Base-by-base conservation (phyloP, 1,139 yeast species). In the Blastobotrys capitulatus region DNA sequence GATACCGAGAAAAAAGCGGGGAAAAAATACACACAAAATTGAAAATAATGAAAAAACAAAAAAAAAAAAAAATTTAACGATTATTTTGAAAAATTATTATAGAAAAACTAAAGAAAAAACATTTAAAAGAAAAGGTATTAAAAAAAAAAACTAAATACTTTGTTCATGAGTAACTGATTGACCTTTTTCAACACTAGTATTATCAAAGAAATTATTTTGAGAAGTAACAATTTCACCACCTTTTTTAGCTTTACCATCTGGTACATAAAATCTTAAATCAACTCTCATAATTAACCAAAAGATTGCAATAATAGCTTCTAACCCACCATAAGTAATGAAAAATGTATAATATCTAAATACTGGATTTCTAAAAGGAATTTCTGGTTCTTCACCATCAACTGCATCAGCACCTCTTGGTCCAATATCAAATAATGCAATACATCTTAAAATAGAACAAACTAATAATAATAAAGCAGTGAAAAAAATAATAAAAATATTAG, bases 261-360 rank as follows among this genome's bases (percentile, higher is more conserved):
- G 92, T 65, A 86, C 79, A 72, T 85, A 85, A 69, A 85, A 85
- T 62, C 94, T 74, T 59, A 86, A 73, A 63, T 85, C 94, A 45
- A 82, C 78, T 63, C 94, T 74, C 40, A 82, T 80, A 34, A 80
- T 64, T 42, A 85, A 64, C 65, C 81, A 82, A 42, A 81, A 52
- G 6, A 79, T 53, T 51, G 80, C 74, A 50, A 82, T 77, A 29
- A 81, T 56, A 0, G 74, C 73, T 67, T 85, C 92, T 40, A 82
- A 69, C 3, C 75, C 78, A 26, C 86, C 86, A 79, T 86, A 84
- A 55, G 79, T 67, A 35, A 82, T 72, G 63, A 83, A 85, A 81
- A 82, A 77, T 25, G 79, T 79, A 43, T 77, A 75, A 13, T 81
- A 77, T 52, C 72, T 69, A 61, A 64, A 72, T n/a, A 76, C 67